These are phyloP conservation scores for Yamagishiella unicocca DNA, from an alignment of 139 green algal species.

Conservation along the genomic window DNA sequence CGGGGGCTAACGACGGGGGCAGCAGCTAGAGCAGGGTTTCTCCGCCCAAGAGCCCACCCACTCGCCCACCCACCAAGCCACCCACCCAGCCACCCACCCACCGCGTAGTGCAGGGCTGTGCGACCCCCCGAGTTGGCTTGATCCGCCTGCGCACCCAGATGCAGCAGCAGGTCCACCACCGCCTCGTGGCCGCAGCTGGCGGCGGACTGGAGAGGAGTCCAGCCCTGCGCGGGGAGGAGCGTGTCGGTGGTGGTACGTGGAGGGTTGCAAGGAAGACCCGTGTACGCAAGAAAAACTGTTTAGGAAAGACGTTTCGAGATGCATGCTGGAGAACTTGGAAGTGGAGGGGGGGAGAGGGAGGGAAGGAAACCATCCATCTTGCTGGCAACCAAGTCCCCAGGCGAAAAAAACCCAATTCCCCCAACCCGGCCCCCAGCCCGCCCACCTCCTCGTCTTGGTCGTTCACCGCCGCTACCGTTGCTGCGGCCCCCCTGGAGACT, in stretches of 20 bases:
- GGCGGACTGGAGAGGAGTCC: slow-evolving; percentile 78
- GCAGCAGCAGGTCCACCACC: slow-evolving; percentile 65
- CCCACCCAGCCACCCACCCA: slow-evolving; percentile 27
- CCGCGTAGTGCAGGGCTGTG: slow-evolving; percentile 81
- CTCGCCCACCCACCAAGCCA: not conserved
- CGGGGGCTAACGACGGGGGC: too few relatives aligned
- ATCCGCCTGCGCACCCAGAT: slow-evolving; percentile 61
- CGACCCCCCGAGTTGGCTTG: slow-evolving; percentile 63
- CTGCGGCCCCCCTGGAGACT: slow-evolving; percentile 47
- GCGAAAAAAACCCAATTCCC: too few relatives aligned
- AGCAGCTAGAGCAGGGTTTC: too few relatives aligned
- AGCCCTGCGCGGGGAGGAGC: slow-evolving; percentile 64
- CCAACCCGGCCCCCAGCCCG: too few relatives aligned
- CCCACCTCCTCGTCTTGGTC: slow-evolving; percentile 78
- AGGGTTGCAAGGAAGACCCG: not conserved
- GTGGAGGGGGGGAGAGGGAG: not conserved
- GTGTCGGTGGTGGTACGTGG: not conserved
- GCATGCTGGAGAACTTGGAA: not conserved
- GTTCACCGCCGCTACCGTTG: slow-evolving; percentile 38
- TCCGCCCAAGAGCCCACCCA: not conserved
- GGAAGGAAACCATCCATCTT: too few relatives aligned
- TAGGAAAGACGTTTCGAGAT: not conserved
- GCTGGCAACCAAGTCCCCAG: too few relatives aligned
- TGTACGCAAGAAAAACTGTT: too few relatives aligned
- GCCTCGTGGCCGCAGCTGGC: slow-evolving; percentile 69